These are phyloP conservation scores for Ophidiomyces ophidiicola DNA, from an alignment of 2,329 filamentous ascomycete species.

Conservation along the genomic window DNA sequence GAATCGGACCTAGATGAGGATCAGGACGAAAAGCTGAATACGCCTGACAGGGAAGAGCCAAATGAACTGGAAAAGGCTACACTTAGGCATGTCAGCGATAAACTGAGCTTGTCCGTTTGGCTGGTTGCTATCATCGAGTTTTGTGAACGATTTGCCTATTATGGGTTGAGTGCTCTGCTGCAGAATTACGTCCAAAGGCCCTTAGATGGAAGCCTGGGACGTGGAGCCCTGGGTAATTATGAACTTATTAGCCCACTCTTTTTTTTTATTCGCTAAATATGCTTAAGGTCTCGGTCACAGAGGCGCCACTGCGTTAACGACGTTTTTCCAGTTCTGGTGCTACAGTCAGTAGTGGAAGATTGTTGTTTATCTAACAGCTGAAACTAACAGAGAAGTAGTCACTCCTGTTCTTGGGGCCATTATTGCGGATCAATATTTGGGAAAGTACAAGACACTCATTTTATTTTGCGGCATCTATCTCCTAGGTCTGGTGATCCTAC, in stretches of 20 bases:
- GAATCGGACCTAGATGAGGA: slow-evolving; percentile 7
- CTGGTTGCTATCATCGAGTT: slow-evolving; percentile 46
- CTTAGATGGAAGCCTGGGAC: slow-evolving; percentile 28
- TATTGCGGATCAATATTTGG: slow-evolving; percentile 48
- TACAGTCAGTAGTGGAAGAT: slow-evolving; percentile 27
- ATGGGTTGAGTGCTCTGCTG: slow-evolving; percentile 42
- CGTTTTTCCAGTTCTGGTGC: slow-evolving; percentile 44
- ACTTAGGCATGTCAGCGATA: slow-evolving; percentile 44
- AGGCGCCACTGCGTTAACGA: slow-evolving; percentile 39
- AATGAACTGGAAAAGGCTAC: slow-evolving; percentile 40
- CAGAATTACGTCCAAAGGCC: slow-evolving; percentile 43
- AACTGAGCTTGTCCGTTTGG: slow-evolving; percentile 43
- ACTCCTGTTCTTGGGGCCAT: slow-evolving; percentile 47
- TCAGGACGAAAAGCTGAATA: slow-evolving; percentile 12
- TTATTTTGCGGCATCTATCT: slow-evolving; percentile 47
- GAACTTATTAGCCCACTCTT: background rate
- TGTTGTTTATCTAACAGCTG: background rate
- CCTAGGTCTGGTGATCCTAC: slow-evolving; percentile 42
- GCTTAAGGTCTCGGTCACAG: slow-evolving; percentile 25
- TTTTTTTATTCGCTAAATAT: background rate
- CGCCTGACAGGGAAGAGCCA: slow-evolving; percentile 40
- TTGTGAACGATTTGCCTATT: slow-evolving; percentile 47
- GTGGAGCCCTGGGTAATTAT: slow-evolving; percentile 24
- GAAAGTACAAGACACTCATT: slow-evolving; percentile 48
- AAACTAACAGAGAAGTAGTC: slow-evolving; percentile 20